Base-by-base conservation (phyloP, 2,329 filamentous ascomycete species). In the Xylariaceae sp. region DNA sequence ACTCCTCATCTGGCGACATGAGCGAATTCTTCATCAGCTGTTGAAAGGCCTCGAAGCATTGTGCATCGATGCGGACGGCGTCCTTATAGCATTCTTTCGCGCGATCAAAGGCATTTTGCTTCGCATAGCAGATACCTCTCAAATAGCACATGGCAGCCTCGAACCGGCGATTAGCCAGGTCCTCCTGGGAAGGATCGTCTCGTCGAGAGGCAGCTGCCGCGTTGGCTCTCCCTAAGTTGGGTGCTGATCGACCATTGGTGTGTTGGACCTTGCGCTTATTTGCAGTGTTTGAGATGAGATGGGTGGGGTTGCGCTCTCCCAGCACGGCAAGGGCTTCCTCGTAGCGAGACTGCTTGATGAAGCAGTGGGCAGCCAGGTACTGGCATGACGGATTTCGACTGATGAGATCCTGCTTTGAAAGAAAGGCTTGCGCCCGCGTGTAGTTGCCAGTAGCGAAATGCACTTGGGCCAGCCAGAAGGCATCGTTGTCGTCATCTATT, bases 41-140 rank as follows among this genome's bases (percentile, higher is more conserved):
- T 59, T 96, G 91, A 62, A 98, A 97, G 0, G 93, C 93, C 67
- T 98, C 93, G 63, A 95, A 97, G 68, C 93, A 98, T 66, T 95
- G 91, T 3, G 97, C 91, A 63, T 98, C 93, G 61, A 98, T 96
- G 50, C 88, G 83, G 37, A 97, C 90, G 2, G 93, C 93, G 59
- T 95, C 89, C 71, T 96, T 97, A 76, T 97, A 98, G 70, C 93
- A 97, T 60, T 97, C 91, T 66, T 96, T 96, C 42, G 93, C 93
- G 25, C 90, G 84, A 64, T 98, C 93, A 59, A 97, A 97, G 21
- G 92, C 88, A 66, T 97, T 98, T 65, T 95, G 88, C 68, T 95
- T 95, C 6, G 93, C 91, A 64, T 90, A 96, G 73, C 94, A 97
- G 40, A 95, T 78, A 5, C 93, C 93, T 20, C 93, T 79, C 42